phyloP scores from a whole-genome alignment of 306 rosid genomes.

The Ammopiptanthus mongolicus region DNA sequence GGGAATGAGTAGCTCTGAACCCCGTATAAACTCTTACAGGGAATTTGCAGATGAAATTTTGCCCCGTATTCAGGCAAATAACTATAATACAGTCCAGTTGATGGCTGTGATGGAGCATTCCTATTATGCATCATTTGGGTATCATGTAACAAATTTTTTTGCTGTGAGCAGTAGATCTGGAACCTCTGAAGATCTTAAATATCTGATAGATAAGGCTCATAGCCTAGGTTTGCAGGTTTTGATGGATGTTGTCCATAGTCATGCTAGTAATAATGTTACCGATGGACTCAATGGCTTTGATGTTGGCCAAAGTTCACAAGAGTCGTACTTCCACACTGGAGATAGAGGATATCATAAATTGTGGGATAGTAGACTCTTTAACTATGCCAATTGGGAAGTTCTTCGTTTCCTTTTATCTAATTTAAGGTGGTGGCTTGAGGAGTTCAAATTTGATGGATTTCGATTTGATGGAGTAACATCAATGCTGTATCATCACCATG shows the following conservation, averaged over 20 bases:
- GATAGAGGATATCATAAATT: slow-evolving; percentile 87
- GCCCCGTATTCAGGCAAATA: slow-evolving; percentile 80
- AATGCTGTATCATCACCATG: slow-evolving; percentile 96
- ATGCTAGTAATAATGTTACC: slow-evolving; percentile 84
- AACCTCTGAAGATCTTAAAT: slow-evolving; percentile 95
- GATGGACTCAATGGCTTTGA: slow-evolving; percentile 99
- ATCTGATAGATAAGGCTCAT: slow-evolving; percentile 90
- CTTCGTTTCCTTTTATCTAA: slow-evolving; percentile 93
- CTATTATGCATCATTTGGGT: slow-evolving; percentile 95
- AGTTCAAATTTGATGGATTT: slow-evolving; percentile 88
- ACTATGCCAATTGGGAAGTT: slow-evolving; percentile 98
- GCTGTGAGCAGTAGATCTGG: slow-evolving; percentile 97
- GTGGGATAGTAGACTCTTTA: slow-evolving; percentile 95
- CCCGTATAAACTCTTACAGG: slow-evolving; percentile 70
- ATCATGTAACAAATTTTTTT: slow-evolving; percentile 87
- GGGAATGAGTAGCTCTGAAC: slow-evolving; percentile 97
- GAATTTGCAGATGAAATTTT: slow-evolving; percentile 86
- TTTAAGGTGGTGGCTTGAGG: slow-evolving; percentile 95
- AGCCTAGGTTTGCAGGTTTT: slow-evolving; percentile 74
- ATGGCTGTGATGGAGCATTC: slow-evolving; percentile 99
- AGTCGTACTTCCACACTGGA: slow-evolving; percentile 83
- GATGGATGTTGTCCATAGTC: slow-evolving; percentile 97
- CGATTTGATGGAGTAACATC: slow-evolving; percentile 98
- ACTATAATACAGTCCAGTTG: slow-evolving; percentile 92
- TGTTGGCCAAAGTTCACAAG: slow-evolving; percentile 86